Base-by-base conservation (phyloP, 257 asterid species). In the Primulina tabacum region DNA sequence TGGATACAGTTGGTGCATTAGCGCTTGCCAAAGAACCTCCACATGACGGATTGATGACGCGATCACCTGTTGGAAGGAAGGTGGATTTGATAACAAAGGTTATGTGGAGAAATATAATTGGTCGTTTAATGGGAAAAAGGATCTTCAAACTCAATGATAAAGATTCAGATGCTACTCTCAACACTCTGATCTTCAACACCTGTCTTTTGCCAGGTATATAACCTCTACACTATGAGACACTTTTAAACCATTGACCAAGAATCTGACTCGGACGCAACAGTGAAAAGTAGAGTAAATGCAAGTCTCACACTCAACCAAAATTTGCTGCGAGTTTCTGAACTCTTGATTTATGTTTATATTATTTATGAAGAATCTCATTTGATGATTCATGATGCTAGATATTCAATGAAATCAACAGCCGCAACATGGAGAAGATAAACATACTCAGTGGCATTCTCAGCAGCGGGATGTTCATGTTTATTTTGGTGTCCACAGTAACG, bases 11-110 rank as follows among this genome's bases (percentile, higher is more conserved):
- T 7, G 97, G 95, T 16, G 97, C 97, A 33, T 69, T 91, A 55
- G 96, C 97, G 58, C 90, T 91, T 6, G 97, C 97, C 5, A 91
- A 95, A 11, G 92, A 87, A 67, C 96, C 95, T 1, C 97, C 97
- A 4, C 84, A 83, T 14, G 96, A 87, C 57, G 95, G 86, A 66
- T 65, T 91, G 71, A 86, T 91, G 97, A 81, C 75, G 69, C 81
- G 76, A 26, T 83, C 89, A 0, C 97, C 97, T 0, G 86, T 87
- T 12, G 87, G 91, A 32, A 84, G 93, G 66, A 80, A 83, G 8
- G 86, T 67, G 14, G 67, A 78, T 47, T 80, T 91, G 78, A 91
- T 91, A 61, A 89, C 97, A 47, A 78, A 16, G 33, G 61, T 84
- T 34, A 91, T 91, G 97, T 91, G 97, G 97, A 74, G 96, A 73